Evolutionary conservation across 2,329 filamentous ascomycete species (phyloP).

Genomic region (Penicillium oxalicum): DNA sequence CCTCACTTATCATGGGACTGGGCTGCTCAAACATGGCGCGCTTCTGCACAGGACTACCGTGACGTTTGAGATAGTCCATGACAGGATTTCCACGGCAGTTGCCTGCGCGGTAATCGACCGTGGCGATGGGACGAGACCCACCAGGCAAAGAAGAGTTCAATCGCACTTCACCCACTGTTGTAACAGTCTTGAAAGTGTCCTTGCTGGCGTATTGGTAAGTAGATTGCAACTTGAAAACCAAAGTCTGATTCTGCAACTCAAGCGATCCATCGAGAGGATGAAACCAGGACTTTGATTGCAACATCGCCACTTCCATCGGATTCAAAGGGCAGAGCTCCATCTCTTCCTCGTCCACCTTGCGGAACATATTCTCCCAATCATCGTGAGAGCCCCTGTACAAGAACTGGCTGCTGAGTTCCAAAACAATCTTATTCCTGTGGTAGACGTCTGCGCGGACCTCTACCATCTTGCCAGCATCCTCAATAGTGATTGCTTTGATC

Average conservation of each 20-base stretch:
- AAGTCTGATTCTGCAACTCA: slow-evolving; percentile 1
- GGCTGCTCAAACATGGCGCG: slow-evolving; percentile 66
- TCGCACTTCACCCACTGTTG: slow-evolving; percentile 2
- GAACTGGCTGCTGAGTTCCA: slow-evolving; percentile 99
- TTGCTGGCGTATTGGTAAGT: slow-evolving; percentile 4
- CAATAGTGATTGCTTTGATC: slow-evolving; percentile 96
- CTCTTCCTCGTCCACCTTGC: slow-evolving; percentile 71
- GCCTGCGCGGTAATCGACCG: slow-evolving; percentile 89
- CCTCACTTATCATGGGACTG: neutral
- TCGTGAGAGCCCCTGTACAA: slow-evolving; percentile 87
- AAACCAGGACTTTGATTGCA: slow-evolving; percentile 1
- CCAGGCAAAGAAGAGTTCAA: slow-evolving; percentile 2
- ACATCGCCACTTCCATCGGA: slow-evolving; percentile 90
- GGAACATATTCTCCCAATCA: slow-evolving; percentile 96
- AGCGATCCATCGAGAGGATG: neutral
- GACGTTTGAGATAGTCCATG: slow-evolving; percentile 86
- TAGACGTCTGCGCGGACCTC: slow-evolving; percentile 97
- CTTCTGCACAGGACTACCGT: slow-evolving; percentile 71
- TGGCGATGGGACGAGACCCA: slow-evolving; percentile 53
- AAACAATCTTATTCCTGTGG: slow-evolving; percentile 75
- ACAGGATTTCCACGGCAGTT: slow-evolving; percentile 93
- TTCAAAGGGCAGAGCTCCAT: neutral
- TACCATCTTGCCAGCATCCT: slow-evolving; percentile 99
- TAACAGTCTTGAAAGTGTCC: slow-evolving; percentile 2
- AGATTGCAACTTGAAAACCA: slow-evolving; percentile 1